Percentiles rank a stretch among this genome's conserved stretches.
Conservation (phyloP, 768 basidiomycete genomes). For the Termitomyces sp. region DNA sequence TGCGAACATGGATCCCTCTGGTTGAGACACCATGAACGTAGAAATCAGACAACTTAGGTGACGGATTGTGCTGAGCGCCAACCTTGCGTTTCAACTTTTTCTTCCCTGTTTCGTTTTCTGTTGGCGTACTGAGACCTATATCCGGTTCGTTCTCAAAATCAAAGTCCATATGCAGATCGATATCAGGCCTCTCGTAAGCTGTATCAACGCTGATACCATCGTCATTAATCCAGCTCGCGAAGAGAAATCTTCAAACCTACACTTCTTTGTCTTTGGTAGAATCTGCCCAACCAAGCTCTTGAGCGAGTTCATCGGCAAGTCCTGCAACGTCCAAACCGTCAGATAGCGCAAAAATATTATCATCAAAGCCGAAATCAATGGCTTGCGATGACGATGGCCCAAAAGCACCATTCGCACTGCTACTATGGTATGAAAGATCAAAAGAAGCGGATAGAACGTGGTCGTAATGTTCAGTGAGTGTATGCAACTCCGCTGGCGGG, state of each 20-base stretch:
- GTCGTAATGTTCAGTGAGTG: slow-evolving; percentile 69
- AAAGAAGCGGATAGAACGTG: slow-evolving; percentile 65
- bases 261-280: slow-evolving; percentile 23
- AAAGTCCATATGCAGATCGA: slow-evolving; percentile 21
- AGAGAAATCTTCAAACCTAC: slow-evolving; percentile 7
- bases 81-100: slow-evolving; percentile 1
- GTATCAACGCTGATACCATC: background rate
- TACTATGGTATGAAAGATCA: slow-evolving; percentile 52
- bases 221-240: background rate
- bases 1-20: background rate
- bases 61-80: background rate
- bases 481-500: slow-evolving; percentile 52
- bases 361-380: slow-evolving; percentile 46
- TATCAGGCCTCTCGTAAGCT: background rate
- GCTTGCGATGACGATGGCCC: slow-evolving; percentile 55
- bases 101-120: background rate
- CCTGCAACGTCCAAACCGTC: slow-evolving; percentile 57
- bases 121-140: background rate
- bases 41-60: background rate
- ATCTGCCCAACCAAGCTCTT: slow-evolving; percentile 69
- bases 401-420: slow-evolving; percentile 21
- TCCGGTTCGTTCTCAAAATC: slow-evolving; percentile 18
- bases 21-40: background rate
- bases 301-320: slow-evolving; percentile 71
- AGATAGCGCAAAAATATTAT: slow-evolving; percentile 47